Base-by-base conservation (phyloP, 208 protist genomes). In the Vickermania ingenoplastis region DNA sequence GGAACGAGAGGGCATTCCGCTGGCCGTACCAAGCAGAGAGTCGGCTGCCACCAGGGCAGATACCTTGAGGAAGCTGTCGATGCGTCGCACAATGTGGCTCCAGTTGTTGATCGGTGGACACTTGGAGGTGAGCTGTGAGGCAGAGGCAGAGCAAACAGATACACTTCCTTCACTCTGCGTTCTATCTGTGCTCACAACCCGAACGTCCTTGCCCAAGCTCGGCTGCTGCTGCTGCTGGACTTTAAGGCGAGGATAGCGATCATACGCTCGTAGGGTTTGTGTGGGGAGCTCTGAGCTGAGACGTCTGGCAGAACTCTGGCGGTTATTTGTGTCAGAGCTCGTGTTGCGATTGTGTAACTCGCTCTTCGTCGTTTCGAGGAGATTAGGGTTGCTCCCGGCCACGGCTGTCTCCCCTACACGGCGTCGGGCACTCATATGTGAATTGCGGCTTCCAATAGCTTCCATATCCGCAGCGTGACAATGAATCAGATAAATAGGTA, bases 401-500 rank as follows among this genome's bases (percentile, higher is more conserved):
- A 45, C 11, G 7, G 36, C 36, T n/a, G 11, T 45, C 17, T 45
- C 36, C 36, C 11, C 36, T 45, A 17, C 36, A 17, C 36, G 36
- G 7, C 36, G 36, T 7, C 36, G 36, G 17, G 36, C 36, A 17
- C 36, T 45, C 7, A 45, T 45, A 45, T 45, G 36, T 45, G 36
- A 45, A 45, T 67, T 53, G 28, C 53, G 53, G 3, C 14, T 17
- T 2, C 31, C 31, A 57, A 53, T 67, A 31, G 27, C 3, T 27
- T 59, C 41, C 55, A 67, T 27, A 11, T 57, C 64, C 1, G 50
- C 57, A 23, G 60, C 57, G n/a, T 54, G 41, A 41, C 60, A 60
- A 53, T 83, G 74, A 3, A 92, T 58, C 4, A 92, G 64, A 50
- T 89, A 92, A 27, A 92, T 75, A 2, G 81, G 71, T 14, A 86